phyloP scores from a whole-genome alignment of 352 stramenopile genomes.

The Pythium inflatum region DNA sequence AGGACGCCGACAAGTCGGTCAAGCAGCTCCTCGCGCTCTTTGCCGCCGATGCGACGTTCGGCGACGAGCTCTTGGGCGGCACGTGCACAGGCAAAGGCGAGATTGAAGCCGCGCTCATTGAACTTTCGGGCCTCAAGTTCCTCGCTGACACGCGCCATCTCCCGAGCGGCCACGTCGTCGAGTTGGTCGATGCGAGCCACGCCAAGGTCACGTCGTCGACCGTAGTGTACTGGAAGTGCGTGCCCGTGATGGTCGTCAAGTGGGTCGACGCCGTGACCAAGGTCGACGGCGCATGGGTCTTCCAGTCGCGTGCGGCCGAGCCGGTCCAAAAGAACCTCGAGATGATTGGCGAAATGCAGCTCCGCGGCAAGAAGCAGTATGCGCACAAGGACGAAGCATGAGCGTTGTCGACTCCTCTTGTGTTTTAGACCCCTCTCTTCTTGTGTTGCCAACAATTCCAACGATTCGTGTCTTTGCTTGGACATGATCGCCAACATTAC shows the following conservation, averaged over 20 bases:
- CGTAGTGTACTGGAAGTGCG: conserved; percentile 87
- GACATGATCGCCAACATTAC: too few relatives aligned
- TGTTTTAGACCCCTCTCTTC: too few relatives aligned
- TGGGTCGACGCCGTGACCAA: conserved; percentile 82
- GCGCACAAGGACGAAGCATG: conserved; percentile 67
- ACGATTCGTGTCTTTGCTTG: too few relatives aligned
- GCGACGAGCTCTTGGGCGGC: conserved; percentile 76
- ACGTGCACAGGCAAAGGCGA: conserved; percentile 62
- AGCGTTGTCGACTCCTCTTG: too few relatives aligned
- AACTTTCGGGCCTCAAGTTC: conserved; percentile 79
- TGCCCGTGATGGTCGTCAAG: conserved; percentile 82
- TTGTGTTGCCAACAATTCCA: too few relatives aligned
- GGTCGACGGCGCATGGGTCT: conserved; percentile 73
- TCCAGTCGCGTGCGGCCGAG: conserved; percentile 70
- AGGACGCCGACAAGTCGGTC: conserved; percentile 72
- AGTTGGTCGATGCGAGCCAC: conserved; percentile 55
- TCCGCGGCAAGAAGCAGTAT: conserved; percentile 90
- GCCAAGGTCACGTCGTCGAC: conserved; percentile 65
- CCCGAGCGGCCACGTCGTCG: conserved; percentile 79
- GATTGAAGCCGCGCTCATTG: conserved; percentile 73
- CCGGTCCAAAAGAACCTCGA: conserved; percentile 89
- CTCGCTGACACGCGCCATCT: conserved; percentile 81
- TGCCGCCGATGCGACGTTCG: conserved; percentile 71
- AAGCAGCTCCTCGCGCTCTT: conserved; percentile 75
- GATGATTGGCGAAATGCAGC: conserved; percentile 89